Evolutionary conservation across 164 flowering plant species (phyloP).

Genomic region (Tinospora cordifolia): DNA sequence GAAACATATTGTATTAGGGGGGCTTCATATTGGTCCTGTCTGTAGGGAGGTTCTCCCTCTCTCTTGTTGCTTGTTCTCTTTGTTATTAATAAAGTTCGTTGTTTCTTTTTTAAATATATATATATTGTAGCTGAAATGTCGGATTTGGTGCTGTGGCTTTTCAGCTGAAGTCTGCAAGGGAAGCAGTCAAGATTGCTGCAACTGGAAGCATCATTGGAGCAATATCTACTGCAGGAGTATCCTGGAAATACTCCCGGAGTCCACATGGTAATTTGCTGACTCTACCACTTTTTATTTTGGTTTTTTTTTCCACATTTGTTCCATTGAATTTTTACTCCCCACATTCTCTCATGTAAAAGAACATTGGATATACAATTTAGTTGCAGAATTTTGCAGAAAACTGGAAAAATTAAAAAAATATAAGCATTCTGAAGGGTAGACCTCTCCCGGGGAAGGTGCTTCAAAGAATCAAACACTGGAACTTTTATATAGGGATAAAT

Average conservation of each 20-base stretch:
- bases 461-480: too few species aligned
- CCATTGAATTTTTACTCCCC: not conserved
- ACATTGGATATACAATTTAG: not conserved
- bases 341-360: not conserved
- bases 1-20: too few species aligned
- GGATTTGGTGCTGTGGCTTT: conserved; percentile 6
- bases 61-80: too few species aligned
- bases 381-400: not conserved
- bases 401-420: too few species aligned
- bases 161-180: conserved; percentile 70
- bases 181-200: conserved; percentile 48
- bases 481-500: too few species aligned
- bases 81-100: too few species aligned
- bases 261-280: conserved; percentile 61
- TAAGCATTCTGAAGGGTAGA: not conserved
- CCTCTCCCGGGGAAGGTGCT: too few species aligned
- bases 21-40: too few species aligned
- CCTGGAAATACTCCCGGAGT: conserved; percentile 90
- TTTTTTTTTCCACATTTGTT: not conserved
- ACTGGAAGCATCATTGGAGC: conserved; percentile 73
- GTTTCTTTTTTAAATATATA: not conserved
- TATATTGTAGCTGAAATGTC: not conserved
- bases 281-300: not conserved
- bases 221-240: conserved; percentile 51
- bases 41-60: too few species aligned